Evolutionary conservation across 1,139 yeast species (phyloP), one percentile per base, ranked within the genome.

Genomic region (Magnusiomyces magnusii): DNA sequence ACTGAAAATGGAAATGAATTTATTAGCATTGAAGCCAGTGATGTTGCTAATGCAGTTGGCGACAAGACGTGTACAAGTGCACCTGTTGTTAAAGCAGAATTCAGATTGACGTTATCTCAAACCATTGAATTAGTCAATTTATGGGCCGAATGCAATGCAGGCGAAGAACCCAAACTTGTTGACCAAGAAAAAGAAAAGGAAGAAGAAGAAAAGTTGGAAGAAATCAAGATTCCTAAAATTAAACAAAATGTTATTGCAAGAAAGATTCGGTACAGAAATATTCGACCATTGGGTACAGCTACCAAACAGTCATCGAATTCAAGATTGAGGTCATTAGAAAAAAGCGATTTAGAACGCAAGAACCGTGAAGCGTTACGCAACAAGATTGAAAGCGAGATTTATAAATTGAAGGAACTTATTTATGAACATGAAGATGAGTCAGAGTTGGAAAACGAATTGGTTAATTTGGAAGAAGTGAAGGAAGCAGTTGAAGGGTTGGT

Each of bases 1-100:
- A 77, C 73, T 61, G 93, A 87, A 69, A 78, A 83, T 66, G 84
- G 81, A 1, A 64, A 73, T 25, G 71, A 78, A n/a, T 74, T 81
- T 67, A 76, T 78, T 15, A 76, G 74, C 58, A 65, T 67, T 49
- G 68, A 71, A 9, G 27, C 47, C 13, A 55, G 57, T 2, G 67
- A 64, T 19, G 65, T 69, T 42, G 63, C 66, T 21, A 63, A 65
- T 24, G 59, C 66, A 15, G 60, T 69, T 25, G 60, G 61, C 21
- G 63, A 63, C 21, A 60, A 66, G 24, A 64, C 64, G 55, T 64
- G 64, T 49, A 67, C 53, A 5, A 34, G 25, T 17, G 24, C 42
- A 2, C 39, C 55, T 9, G 17, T 24, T 13, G 42, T 59, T 19
- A 55, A 68, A 47, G 63, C 65, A n/a, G 58, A 61, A 23, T 57